Percentiles rank a stretch among this genome's conserved stretches.
Evolutionary conservation across 495 filamentous ascomycete species (phyloP).

Genomic region (Parmelia sp.): DNA sequence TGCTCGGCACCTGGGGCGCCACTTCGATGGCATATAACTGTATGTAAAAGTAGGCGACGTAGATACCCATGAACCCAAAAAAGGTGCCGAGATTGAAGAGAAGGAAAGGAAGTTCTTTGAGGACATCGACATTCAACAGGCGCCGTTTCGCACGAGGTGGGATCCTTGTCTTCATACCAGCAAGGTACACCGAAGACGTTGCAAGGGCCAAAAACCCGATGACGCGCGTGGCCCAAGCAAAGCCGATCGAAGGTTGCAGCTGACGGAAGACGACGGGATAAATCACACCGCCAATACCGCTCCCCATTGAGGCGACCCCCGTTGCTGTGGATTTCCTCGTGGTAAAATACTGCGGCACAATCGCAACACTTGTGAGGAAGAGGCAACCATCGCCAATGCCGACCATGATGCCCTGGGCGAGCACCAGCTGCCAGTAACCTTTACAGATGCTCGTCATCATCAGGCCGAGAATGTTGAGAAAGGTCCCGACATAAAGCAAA

Average conservation of each 20-base stretch:
- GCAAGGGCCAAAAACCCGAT: neutral
- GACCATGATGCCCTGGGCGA: neutral
- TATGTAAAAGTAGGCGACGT: neutral
- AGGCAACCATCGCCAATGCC: neutral
- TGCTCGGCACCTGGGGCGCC: constrained; percentile 48
- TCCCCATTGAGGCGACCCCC: neutral
- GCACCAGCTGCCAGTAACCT: neutral
- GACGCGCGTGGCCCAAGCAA: neutral
- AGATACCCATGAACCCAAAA: neutral
- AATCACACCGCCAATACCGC: neutral
- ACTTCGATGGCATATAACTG: neutral
- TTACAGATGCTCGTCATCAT: neutral
- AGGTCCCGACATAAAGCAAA: neutral
- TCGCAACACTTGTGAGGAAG: neutral
- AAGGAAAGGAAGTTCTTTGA: neutral
- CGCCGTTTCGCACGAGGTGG: neutral
- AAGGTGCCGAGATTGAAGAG: neutral
- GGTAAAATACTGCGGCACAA: neutral
- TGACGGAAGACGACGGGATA: neutral
- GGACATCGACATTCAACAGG: neutral
- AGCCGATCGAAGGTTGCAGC: neutral
- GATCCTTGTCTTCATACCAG: neutral
- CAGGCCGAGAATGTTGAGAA: neutral
- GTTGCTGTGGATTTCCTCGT: neutral
- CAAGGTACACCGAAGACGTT: neutral